A percentile compares a stretch with the other conserved stretches of the same genome.
Evolutionary conservation across 345 rosid species (phyloP).

Genomic region (Hypericum androsaemum): DNA sequence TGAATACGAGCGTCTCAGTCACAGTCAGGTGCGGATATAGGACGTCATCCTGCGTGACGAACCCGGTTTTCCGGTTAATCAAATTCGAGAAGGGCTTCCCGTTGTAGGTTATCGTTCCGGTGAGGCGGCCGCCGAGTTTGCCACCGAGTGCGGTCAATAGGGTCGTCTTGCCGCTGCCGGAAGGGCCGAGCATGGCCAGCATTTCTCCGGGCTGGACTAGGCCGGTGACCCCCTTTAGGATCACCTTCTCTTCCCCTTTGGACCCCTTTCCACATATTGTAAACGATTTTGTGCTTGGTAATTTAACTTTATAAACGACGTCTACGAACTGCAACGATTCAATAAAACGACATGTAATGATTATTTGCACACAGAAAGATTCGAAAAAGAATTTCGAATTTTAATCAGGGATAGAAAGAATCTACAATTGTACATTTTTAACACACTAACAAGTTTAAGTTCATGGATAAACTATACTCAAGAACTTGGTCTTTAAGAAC

Average conservation of each 20-base stretch:
- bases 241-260: conserved; percentile 28
- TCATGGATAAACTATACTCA: too few species aligned
- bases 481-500: too few species aligned
- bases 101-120: conserved; percentile 39
- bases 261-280: conserved; percentile 5
- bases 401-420: too few species aligned
- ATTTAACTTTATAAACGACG: conserved; percentile 32
- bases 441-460: too few species aligned
- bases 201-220: conserved; percentile 42
- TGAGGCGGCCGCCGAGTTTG: conserved; percentile 26
- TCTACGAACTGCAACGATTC: conserved; percentile 39
- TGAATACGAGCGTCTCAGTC: conserved; percentile 43
- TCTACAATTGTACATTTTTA: too few species aligned
- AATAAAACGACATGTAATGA: too few species aligned
- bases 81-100: conserved; percentile 29
- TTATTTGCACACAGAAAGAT: too few species aligned
- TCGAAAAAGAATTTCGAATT: too few species aligned
- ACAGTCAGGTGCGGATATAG: conserved; percentile 48
- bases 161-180: conserved; percentile 54
- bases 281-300: conserved; percentile 10
- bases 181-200: conserved; percentile 52
- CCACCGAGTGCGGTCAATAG: conserved; percentile 46
- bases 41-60: conserved; percentile 57
- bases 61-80: conserved; percentile 38
- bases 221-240: conserved; percentile 44